Percentiles rank a stretch among this genome's conserved stretches.
Evolutionary conservation across 768 basidiomycete species (phyloP).

Genomic region (Leccinum longicurvipes): DNA sequence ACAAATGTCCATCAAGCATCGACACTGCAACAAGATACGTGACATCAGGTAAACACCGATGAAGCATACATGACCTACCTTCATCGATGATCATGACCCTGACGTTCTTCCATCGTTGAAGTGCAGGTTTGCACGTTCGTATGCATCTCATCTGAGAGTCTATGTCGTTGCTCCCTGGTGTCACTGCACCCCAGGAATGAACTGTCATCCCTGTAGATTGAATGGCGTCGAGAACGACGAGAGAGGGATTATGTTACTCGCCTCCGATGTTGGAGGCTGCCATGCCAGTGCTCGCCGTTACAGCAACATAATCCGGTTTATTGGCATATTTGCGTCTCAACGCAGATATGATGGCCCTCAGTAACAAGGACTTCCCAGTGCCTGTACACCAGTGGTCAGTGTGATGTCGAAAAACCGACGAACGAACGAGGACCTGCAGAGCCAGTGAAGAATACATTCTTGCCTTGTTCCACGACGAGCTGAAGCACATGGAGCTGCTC

Average conservation of each 20-base stretch:
- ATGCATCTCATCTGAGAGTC: slow-evolving; percentile 50
- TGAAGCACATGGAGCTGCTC: slow-evolving; percentile 52
- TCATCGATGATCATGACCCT: slow-evolving; percentile 66
- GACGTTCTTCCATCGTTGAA: slow-evolving; percentile 54
- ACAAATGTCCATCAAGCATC: slow-evolving; percentile 63
- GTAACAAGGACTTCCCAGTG: slow-evolving; percentile 61
- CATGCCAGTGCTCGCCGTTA: slow-evolving; percentile 44
- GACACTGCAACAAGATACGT: slow-evolving; percentile 42
- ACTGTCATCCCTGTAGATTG: slow-evolving; percentile 48
- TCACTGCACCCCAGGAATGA: slow-evolving; percentile 60
- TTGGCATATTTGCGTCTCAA: slow-evolving; percentile 39
- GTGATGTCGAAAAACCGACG: background rate
- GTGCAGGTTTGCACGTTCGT: slow-evolving; percentile 50
- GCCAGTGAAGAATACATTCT: slow-evolving; percentile 67
- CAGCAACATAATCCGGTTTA: slow-evolving; percentile 35
- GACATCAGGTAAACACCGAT: background rate
- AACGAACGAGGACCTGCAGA: slow-evolving; percentile 48
- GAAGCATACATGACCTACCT: slow-evolving; percentile 34
- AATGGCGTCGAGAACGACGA: background rate
- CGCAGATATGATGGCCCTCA: slow-evolving; percentile 53
- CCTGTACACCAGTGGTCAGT: slow-evolving; percentile 34
- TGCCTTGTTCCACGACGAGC: slow-evolving; percentile 52
- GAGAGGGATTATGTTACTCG: background rate
- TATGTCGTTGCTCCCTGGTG: slow-evolving; percentile 40
- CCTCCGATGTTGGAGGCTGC: slow-evolving; percentile 52